phyloP scores from a whole-genome alignment of 495 filamentous ascomycete genomes.

The Penicillium canescens region DNA sequence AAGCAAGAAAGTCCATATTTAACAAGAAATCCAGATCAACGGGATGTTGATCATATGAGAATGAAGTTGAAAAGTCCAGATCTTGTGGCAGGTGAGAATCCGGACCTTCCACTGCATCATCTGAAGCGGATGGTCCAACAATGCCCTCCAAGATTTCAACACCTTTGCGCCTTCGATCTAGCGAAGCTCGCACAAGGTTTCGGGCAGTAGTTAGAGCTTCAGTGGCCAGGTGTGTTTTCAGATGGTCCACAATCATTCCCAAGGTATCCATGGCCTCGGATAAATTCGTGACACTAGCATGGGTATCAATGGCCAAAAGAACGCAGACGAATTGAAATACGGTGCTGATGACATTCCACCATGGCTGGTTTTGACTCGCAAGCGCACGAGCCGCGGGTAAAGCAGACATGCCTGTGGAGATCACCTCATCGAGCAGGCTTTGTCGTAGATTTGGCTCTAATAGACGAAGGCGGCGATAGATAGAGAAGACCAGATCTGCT shows the following conservation, averaged over 20 bases:
- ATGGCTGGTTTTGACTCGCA: constrained; percentile 26
- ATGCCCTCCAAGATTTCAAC: constrained; percentile 17
- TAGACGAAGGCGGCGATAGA: constrained; percentile 39
- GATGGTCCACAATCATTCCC: constrained; percentile 27
- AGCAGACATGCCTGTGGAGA: constrained; percentile 13
- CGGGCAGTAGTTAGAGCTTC: constrained; percentile 42
- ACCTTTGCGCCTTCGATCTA: constrained; percentile 25
- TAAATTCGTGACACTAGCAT: constrained; percentile 30
- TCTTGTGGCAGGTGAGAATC: constrained; percentile 6
- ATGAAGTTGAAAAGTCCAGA: constrained; percentile 8
- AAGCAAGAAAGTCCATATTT: constrained; percentile 13
- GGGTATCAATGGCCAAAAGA: constrained; percentile 41
- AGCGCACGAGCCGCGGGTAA: constrained; percentile 30
- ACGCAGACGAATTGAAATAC: constrained; percentile 46
- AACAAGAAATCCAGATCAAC: constrained; percentile 19
- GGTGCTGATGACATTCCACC: constrained; percentile 44
- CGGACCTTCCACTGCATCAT: background rate
- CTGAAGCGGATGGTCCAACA: constrained; percentile 6
- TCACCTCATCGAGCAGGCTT: constrained; percentile 19
- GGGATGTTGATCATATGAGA: constrained; percentile 9
- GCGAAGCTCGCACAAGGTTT: constrained; percentile 26
- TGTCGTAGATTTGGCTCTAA: constrained; percentile 22
- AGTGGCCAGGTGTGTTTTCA: constrained; percentile 35
- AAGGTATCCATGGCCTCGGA: constrained; percentile 37
- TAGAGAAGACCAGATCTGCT: constrained; percentile 39